Percentiles rank a stretch among this genome's conserved stretches.
Evolutionary conservation across 1,139 yeast genomes (phyloP).

Genomic region (Waltiozyma sp.): DNA sequence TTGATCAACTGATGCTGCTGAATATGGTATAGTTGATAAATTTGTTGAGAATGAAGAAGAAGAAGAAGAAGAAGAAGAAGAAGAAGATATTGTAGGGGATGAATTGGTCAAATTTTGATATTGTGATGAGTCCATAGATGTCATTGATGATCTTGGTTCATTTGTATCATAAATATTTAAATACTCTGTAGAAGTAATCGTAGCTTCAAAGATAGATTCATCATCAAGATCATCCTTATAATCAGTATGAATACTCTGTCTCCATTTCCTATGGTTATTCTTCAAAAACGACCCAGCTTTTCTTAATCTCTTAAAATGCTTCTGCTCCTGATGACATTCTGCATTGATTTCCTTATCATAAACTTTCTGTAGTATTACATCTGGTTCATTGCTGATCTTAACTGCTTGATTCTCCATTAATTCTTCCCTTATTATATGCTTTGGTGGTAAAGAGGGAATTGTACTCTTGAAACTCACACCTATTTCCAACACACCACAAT

Average conservation of each 20-base stretch:
- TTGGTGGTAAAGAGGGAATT: background rate
- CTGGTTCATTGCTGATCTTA: too few relatives aligned
- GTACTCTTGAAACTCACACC: too few relatives aligned
- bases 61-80: background rate
- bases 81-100: background rate
- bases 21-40: background rate
- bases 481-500: too few relatives aligned
- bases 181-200: background rate
- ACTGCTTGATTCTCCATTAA: background rate
- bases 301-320: background rate
- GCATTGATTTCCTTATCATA: background rate
- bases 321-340: background rate
- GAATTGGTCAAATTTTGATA: too few relatives aligned
- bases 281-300: background rate
- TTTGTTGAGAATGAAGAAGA: background rate
- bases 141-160: background rate
- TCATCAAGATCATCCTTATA: too few relatives aligned
- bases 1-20: background rate
- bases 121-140: too few relatives aligned
- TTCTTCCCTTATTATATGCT: background rate
- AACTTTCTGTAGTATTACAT: background rate
- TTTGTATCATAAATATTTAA: too few relatives aligned
- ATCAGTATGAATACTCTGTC: background rate
- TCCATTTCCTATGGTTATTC: background rate
- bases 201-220: background rate